Base-by-base conservation (phyloP, 495 filamentous ascomycete species). In the Umbilicaria muhlenbergii region DNA sequence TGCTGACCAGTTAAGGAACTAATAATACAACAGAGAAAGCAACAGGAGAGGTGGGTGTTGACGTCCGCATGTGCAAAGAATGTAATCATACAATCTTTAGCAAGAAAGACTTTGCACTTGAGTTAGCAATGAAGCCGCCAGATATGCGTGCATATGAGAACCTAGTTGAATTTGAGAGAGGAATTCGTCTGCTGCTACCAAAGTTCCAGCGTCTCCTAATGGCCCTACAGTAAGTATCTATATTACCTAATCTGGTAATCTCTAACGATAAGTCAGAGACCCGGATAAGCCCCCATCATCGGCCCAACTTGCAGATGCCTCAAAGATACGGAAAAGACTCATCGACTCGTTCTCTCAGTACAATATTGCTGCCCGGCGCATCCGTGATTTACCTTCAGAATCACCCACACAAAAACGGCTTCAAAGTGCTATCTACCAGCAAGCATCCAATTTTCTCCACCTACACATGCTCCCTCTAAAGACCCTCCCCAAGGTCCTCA, bases 401-500 rank as follows among this genome's bases (percentile, higher is more conserved):
- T 88, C 78, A 32, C 71, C 77, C 2, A 78, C 83, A 0, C 86
- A 98, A 56, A 57, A 72, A 44, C 71, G 70, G 18, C 67, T 98
- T 13, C 91, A 95, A 53, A 85, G 82, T 51, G 75, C 82, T 2
- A 80, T 98, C 21, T 83, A 94, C 49, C 75, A 83, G 47, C 77
- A 86, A 51, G 83, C 85, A 3, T 80, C 75, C 42, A 78, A 77
- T 47, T 95, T 98, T 54, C 64, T 98, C 1, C 86, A 91, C 51
- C 67, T 88, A 21, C 85, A 98, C 50, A 89, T 98, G 80, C 70
- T 98, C 12, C 86, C 91, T 1, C 65, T 98, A 12, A 93, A 94
- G 60, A 75, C 78, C 8, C 67, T 95, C 0, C 91, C 88, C 0
- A 81, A 81, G 50, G 66, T 94, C 38, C 66, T 95, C 28, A 86